A percentile compares a stretch with the other conserved stretches of the same genome.
phyloP scores from a whole-genome alignment of 805 yeast genomes.

The Teunomyces cretensis region DNA sequence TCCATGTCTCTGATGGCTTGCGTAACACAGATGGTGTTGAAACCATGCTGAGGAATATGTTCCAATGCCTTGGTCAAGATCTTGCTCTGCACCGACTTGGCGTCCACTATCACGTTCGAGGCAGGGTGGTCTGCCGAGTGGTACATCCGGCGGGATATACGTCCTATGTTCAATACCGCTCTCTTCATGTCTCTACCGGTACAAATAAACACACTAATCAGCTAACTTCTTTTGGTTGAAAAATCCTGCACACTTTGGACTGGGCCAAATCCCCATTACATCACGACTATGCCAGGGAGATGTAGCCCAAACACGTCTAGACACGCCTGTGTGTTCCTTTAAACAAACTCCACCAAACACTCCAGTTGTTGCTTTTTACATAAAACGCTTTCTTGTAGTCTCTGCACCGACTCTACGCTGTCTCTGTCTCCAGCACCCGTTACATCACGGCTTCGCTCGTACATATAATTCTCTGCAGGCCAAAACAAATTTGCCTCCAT shows the following conservation, averaged over 20 bases:
- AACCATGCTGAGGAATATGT: conserved; percentile 53
- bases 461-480: conserved; percentile 1
- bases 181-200: conserved; percentile 1
- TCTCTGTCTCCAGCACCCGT: no score
- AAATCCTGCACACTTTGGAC: conserved; percentile 3
- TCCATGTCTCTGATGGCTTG: conserved; percentile 49
- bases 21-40: conserved; percentile 46
- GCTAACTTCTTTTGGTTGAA: neutral
- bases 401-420: no score
- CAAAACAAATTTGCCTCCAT: neutral
- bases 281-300: neutral
- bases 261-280: no score
- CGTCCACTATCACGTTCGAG: conserved; percentile 33
- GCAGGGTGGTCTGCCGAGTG: conserved; percentile 38
- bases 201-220: neutral
- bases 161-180: neutral
- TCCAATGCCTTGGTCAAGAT: conserved; percentile 39
- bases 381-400: no score
- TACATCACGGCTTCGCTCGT: no score
- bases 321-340: no score
- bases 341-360: no score
- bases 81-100: conserved; percentile 36
- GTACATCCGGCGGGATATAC: conserved; percentile 18
- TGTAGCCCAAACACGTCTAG: no score
- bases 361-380: no score